Evolutionary conservation across 192 early-diverging fungal species (phyloP), one percentile per base, ranked within the genome.

Genomic region (Backusella luteola): DNA sequence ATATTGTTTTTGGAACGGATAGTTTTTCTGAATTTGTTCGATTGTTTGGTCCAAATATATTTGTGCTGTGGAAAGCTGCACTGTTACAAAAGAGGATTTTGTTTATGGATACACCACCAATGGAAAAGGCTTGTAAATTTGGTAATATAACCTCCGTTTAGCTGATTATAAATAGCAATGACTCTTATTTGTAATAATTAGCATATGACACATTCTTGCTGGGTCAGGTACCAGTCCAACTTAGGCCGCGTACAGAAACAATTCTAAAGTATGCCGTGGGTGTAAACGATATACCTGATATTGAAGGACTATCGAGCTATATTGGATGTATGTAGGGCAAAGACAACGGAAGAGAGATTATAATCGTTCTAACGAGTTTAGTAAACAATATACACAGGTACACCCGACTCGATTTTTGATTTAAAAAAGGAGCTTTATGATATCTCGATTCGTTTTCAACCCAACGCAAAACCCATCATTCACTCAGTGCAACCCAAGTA

Each of bases 1-100:
- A 29, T 63, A 26, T 23, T 42, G 26, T 46, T 19, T 71, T 71
- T 7, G 70, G 70, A n/a, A 81, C 84, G 0, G 81, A 78, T 67
- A 53, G 74, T 34, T 88, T 88, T 66, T 72, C 80, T 8, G 75
- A 80, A 4, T 83, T 88, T 21, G 83, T 88, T n/a, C 71, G 76
- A 26, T 34, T 56, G 1, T 79, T 87, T 75, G 88, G 88, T 2
- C 87, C 88, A n/a, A 78, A 76, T 34, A 77, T 90, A 36, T 90
- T 85, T 76, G 44, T 79, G 6, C 59, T 90, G 4, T 90, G 88
- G 88, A 88, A 87, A 42, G 83, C 87, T 4, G 85, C 82, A 3
- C 66, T 90, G 39, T 59, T 84, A 52, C 83, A 74, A 67, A 85
- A 87, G 66, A 81, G 87, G 19, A 87, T 90, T 59, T 73, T 90